Evolutionary conservation across 257 asterid genomes (phyloP), one percentile per base, ranked within the genome.

Genomic region (Solanum arcanum): DNA sequence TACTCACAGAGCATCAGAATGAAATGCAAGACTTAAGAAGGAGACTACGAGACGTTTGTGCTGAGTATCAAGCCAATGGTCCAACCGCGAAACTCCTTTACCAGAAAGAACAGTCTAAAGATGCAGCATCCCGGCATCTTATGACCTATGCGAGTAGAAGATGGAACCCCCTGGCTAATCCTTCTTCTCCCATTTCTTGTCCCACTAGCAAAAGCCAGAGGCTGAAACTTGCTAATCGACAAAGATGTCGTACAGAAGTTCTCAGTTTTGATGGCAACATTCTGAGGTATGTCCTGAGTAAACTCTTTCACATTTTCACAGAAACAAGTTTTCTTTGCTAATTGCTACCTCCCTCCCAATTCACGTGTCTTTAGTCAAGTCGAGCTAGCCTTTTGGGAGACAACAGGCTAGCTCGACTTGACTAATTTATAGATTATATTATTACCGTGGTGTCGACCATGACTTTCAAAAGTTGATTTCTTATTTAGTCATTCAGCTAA

Each of bases 171-270:
- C 93, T 91, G 56, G 92, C 91, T 29, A 98, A 93, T 91, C 99
- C 99, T 90, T 96, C 99, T 86, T 97, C 99, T 89, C 99, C 99
- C 78, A 97, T 97, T 68, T 93, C 99, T 74, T 97, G 98, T 87
- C 96, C 94, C 91, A 89, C 77, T 85, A 93, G 95, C 89, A 98
- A 94, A 90, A 93, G 93, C 89, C 99, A 95, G 89, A 93, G 98
- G 86, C 86, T 97, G 86, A 96, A 95, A 88, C 98, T 97, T 91
- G 98, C 96, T 78, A 93, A 93, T 90, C 93, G 99, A 88, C 98
- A 94, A 87, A 98, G 98, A 33, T 92, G 91, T 89, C 88, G 92
- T 86, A 93, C 97, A 18, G 99, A 97, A 92, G 94, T 97, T 90
- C 88, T 97, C 91, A 97, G 99, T 94, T 97, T 97, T 88, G 99